These are phyloP conservation scores for Xylaria sp. DNA, from an alignment of 2,329 filamentous ascomycete genomes.

Conservation along the genomic window DNA sequence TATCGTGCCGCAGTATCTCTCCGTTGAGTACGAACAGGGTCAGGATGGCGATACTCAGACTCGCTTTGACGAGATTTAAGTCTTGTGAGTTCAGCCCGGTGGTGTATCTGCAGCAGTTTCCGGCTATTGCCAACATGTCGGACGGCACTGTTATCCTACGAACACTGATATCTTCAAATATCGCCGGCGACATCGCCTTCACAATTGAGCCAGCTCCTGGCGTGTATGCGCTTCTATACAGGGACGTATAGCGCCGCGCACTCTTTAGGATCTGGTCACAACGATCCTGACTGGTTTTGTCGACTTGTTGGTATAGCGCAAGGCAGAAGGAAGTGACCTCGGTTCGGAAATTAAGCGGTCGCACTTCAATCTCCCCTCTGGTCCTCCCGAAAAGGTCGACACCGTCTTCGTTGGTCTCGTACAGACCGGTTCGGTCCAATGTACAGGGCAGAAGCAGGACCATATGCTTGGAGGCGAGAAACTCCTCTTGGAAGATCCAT, in stretches of 20 bases:
- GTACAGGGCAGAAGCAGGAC: slow-evolving; percentile 6
- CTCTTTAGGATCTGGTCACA: slow-evolving; percentile 5
- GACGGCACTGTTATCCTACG: slow-evolving; percentile 12
- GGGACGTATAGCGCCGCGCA: slow-evolving; percentile 4
- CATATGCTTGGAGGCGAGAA: slow-evolving; percentile 10
- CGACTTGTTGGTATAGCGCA: slow-evolving; percentile 3
- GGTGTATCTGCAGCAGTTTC: slow-evolving; percentile 12
- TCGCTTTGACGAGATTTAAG: slow-evolving; percentile 6
- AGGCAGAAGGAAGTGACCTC: slow-evolving; percentile 11
- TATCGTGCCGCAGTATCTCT: slow-evolving; percentile 7
- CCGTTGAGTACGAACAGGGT: slow-evolving; percentile 14
- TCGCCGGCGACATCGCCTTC: slow-evolving; percentile 17
- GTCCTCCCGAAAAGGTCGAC: slow-evolving; percentile 11
- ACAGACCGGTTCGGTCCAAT: slow-evolving; percentile 2
- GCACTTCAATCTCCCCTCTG: slow-evolving; percentile 10
- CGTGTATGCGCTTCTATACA: slow-evolving; percentile 3
- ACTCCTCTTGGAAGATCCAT: slow-evolving; percentile 15
- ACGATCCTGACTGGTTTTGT: background rate
- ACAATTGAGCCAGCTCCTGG: background rate
- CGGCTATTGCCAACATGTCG: slow-evolving; percentile 9
- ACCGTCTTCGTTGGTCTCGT: slow-evolving; percentile 8
- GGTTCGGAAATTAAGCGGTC: slow-evolving; percentile 16
- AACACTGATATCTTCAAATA: slow-evolving; percentile 12
- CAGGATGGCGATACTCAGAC: slow-evolving; percentile 11
- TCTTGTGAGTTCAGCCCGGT: slow-evolving; percentile 3